phyloP scores from a whole-genome alignment of 139 green algal genomes.

The Tetraselmis striata region DNA sequence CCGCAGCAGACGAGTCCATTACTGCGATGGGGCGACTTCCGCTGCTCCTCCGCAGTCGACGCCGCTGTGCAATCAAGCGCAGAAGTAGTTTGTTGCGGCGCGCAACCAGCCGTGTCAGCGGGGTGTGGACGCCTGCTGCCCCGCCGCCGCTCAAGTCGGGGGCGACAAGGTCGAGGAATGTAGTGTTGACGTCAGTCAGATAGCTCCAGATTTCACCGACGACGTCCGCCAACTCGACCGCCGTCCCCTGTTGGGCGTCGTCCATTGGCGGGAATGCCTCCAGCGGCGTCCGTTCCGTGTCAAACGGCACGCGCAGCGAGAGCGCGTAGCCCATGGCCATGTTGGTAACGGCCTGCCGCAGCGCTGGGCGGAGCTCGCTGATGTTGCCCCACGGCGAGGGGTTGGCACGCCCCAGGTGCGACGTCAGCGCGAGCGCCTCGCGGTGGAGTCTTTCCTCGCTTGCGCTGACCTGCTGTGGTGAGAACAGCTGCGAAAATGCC shows the following conservation, averaged over 20 bases:
- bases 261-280: no score
- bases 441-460: neutral
- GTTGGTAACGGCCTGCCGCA: slow-evolving; percentile 2
- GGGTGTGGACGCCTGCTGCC: no score
- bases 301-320: neutral
- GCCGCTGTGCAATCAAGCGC: no score
- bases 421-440: neutral
- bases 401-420: neutral
- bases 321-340: slow-evolving; percentile 1
- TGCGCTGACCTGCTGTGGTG: neutral
- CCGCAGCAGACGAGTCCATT: no score
- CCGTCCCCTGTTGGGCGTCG: neutral
- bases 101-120: no score
- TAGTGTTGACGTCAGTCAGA: neutral
- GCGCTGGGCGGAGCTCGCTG: neutral
- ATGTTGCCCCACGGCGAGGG: neutral
- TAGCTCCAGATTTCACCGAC: neutral
- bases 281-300: neutral
- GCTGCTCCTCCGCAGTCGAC: no score
- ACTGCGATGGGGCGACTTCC: no score
- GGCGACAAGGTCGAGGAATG: neutral
- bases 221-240: neutral
- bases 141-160: no score
- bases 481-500: no score
- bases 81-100: no score